Evolutionary conservation across 441 rosid species (phyloP).

Genomic region (Sinapis alba): DNA sequence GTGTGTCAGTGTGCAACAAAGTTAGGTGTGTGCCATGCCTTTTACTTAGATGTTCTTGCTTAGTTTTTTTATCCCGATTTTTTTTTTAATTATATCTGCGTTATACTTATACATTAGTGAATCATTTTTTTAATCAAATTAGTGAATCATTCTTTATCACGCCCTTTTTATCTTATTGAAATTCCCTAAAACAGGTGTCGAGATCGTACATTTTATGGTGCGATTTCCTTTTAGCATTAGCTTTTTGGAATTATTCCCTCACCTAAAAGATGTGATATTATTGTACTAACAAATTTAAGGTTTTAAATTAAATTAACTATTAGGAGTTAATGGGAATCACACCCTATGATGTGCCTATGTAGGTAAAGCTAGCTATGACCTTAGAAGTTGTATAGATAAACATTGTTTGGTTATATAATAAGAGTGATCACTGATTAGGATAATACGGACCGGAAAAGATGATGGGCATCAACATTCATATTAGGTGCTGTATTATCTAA

Average conservation of each 20-base stretch:
- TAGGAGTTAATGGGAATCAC: conserved; percentile 32
- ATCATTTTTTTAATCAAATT: too few relatives aligned
- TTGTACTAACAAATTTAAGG: conserved; percentile 24
- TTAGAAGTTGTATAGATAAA: background rate
- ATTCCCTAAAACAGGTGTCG: conserved; percentile 32
- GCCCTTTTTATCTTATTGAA: conserved; percentile 4
- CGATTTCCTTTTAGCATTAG: conserved; percentile 17
- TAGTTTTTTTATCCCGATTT: too few relatives aligned
- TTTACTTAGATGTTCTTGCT: conserved; percentile 20
- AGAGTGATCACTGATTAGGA: background rate
- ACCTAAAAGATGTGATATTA: conserved; percentile 1
- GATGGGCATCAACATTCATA: background rate
- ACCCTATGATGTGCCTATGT: conserved; percentile 25
- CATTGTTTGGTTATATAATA: background rate
- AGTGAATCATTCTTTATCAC: background rate
- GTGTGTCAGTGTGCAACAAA: background rate
- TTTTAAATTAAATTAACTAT: background rate
- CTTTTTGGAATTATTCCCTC: conserved; percentile 37
- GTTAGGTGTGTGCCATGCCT: conserved; percentile 6
- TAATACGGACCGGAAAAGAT: background rate
- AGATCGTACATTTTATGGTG: conserved; percentile 12
- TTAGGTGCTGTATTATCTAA: too few relatives aligned
- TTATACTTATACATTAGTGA: too few relatives aligned
- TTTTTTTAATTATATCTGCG: too few relatives aligned
- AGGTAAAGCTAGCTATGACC: conserved; percentile 26